Evolutionary conservation across 768 basidiomycete species (phyloP).

Genomic region (Auriscalpium orientale): DNA sequence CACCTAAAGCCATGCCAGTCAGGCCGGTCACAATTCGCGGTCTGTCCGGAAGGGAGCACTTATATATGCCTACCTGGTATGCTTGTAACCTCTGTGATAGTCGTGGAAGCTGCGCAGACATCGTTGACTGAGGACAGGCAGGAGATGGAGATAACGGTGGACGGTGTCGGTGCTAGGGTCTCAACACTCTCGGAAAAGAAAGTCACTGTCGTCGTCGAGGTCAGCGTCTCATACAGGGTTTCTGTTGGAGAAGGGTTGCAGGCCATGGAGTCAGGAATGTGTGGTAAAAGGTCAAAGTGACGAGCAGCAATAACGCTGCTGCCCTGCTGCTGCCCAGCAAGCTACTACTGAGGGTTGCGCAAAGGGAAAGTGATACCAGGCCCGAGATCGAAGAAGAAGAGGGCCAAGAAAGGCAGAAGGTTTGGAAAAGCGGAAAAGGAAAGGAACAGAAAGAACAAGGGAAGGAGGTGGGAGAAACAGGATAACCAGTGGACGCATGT

Average conservation of each 20-base stretch:
- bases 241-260: conserved; percentile 7
- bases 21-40: not conserved
- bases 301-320: too few relatives aligned
- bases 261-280: conserved; percentile 5
- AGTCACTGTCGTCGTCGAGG: conserved; percentile 7
- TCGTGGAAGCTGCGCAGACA: not conserved
- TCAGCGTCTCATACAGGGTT: conserved; percentile 9
- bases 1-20: conserved; percentile 3
- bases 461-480: too few relatives aligned
- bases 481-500: too few relatives aligned
- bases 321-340: too few relatives aligned
- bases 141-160: not conserved
- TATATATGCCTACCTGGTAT: conserved; percentile 9
- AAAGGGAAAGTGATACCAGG: not conserved
- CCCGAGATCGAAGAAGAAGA: not conserved
- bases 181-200: conserved; percentile 3
- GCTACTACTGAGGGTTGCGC: not conserved
- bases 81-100: not conserved
- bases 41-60: not conserved
- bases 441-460: not conserved
- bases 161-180: conserved; percentile 3
- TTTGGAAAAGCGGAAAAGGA: not conserved
- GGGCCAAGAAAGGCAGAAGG: not conserved
- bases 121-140: conserved; percentile 2
- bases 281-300: not conserved